Percentiles rank a stretch among this genome's conserved stretches.
Conservation (phyloP, 257 asterid genomes). For the Nicotiana otophora region DNA sequence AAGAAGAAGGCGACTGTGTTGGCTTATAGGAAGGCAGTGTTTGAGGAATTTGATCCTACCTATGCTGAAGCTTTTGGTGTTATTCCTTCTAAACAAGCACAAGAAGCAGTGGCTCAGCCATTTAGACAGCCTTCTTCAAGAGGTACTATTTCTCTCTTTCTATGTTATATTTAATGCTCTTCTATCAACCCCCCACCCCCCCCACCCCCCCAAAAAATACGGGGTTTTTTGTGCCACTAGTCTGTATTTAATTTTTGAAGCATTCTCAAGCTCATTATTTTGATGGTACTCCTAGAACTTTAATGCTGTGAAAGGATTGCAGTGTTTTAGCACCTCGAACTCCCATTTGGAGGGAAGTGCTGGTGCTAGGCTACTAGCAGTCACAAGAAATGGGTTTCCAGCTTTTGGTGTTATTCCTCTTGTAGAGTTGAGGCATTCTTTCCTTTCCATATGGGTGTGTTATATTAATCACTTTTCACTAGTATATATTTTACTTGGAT, state of each 20-base stretch:
- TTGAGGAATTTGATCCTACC: conserved; percentile 86
- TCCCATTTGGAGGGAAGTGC: not conserved
- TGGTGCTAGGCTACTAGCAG: not conserved
- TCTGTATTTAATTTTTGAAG: not conserved
- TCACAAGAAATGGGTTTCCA: not conserved
- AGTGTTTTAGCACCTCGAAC: not conserved
- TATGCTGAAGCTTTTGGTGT: conserved; percentile 92
- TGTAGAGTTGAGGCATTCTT: not conserved
- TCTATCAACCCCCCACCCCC: not conserved
- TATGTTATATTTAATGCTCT: not conserved
- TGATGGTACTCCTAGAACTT: not conserved
- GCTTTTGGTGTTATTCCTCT: not conserved
- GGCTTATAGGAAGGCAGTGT: conserved; percentile 63
- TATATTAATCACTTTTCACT: not conserved
- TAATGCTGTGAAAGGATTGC: not conserved
- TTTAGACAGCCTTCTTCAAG: conserved; percentile 40
- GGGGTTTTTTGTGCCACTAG: not conserved
- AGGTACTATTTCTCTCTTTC: conserved; percentile 38
- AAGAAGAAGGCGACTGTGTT: conserved; percentile 61
- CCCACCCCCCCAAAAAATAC: not conserved
- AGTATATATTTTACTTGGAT: not conserved
- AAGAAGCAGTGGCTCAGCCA: conserved; percentile 39
- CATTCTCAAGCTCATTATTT: not conserved
- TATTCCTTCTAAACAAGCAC: conserved; percentile 36
- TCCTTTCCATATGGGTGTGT: not conserved